Percentiles rank a stretch among this genome's conserved stretches.
phyloP scores from a whole-genome alignment of 805 yeast genomes.

The Ogataea methylovora region DNA sequence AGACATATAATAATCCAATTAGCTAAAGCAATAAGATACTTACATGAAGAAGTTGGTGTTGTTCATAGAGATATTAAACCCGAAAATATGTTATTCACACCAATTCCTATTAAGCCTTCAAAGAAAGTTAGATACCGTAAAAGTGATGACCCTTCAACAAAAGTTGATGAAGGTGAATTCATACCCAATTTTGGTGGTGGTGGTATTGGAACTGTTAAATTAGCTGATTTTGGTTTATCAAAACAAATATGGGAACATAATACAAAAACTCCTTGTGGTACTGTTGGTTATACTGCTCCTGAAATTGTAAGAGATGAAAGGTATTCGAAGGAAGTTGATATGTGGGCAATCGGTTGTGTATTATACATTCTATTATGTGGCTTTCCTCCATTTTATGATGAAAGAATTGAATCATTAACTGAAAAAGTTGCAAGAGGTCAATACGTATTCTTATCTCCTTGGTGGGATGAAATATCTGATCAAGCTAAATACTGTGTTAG shows the following conservation, averaged over 20 bases:
- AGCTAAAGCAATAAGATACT: conserved; percentile 57
- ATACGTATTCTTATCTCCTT: conserved; percentile 67
- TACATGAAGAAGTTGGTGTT: conserved; percentile 68
- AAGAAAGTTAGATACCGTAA: conserved; percentile 33
- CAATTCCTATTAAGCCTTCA: conserved; percentile 46
- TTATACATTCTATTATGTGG: conserved; percentile 91
- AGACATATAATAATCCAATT: conserved; percentile 70
- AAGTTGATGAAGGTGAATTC: conserved; percentile 85
- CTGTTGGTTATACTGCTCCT: conserved; percentile 98
- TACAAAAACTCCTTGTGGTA: conserved; percentile 97
- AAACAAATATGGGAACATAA: conserved; percentile 83
- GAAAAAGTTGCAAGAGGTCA: conserved; percentile 77
- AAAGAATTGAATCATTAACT: conserved; percentile 63
- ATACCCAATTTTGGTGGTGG: conserved; percentile 83
- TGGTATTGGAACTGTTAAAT: conserved; percentile 78
- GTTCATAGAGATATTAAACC: conserved; percentile 84
- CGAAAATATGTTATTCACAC: conserved; percentile 62
- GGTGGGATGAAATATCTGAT: conserved; percentile 81
- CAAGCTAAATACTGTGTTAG: conserved; percentile 68
- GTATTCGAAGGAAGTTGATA: conserved; percentile 90
- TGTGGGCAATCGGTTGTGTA: conserved; percentile 99
- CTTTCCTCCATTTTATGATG: conserved; percentile 95
- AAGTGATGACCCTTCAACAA: conserved; percentile 62
- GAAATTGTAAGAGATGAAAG: conserved; percentile 92
- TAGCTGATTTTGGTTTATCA: conserved; percentile 94